These are phyloP conservation scores for Globisporangium uncinulatum DNA, from an alignment of 352 stramenopile genomes.

Conservation along the genomic window DNA sequence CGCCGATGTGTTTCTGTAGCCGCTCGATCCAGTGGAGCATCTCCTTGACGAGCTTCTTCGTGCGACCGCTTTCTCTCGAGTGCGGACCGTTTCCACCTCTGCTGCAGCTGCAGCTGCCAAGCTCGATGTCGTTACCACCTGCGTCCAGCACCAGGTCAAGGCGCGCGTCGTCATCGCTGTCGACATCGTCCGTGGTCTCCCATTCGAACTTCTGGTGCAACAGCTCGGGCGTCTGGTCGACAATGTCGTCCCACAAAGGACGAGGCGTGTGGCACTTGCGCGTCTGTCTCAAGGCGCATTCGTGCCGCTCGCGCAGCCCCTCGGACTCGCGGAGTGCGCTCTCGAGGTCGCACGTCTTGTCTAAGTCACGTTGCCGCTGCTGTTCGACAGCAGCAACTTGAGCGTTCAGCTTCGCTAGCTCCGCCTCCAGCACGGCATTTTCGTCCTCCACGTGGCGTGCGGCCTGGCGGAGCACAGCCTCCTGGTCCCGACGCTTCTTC, in stretches of 20 bases:
- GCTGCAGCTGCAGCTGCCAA: neutral
- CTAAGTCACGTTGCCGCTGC: conserved; percentile 32
- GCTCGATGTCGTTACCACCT: neutral
- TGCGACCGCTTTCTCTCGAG: conserved; percentile 12
- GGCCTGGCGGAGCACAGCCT: conserved; percentile 22
- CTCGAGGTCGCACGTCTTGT: conserved; percentile 15
- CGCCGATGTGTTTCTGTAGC: conserved; percentile 71
- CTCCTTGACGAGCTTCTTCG: conserved; percentile 55
- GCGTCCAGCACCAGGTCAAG: neutral
- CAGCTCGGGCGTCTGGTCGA: conserved; percentile 56
- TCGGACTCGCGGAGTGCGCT: conserved; percentile 17
- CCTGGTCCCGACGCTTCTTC: conserved; percentile 51
- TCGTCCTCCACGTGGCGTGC: conserved; percentile 30
- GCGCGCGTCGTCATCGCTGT: conserved; percentile 3
- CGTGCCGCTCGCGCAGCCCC: conserved; percentile 20
- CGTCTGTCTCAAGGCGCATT: conserved; percentile 21
- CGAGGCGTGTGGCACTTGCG: conserved; percentile 63
- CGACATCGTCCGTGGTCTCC: conserved; percentile 26
- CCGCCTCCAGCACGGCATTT: conserved; percentile 35
- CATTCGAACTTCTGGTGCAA: conserved; percentile 50
- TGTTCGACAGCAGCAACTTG: conserved; percentile 28
- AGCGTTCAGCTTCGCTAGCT: conserved; percentile 28
- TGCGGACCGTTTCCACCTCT: neutral
- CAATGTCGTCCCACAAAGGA: conserved; percentile 53
- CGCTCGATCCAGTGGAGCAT: conserved; percentile 78